Evolutionary conservation across 768 basidiomycete species (phyloP).

Genomic region (Cubamyces sp.): DNA sequence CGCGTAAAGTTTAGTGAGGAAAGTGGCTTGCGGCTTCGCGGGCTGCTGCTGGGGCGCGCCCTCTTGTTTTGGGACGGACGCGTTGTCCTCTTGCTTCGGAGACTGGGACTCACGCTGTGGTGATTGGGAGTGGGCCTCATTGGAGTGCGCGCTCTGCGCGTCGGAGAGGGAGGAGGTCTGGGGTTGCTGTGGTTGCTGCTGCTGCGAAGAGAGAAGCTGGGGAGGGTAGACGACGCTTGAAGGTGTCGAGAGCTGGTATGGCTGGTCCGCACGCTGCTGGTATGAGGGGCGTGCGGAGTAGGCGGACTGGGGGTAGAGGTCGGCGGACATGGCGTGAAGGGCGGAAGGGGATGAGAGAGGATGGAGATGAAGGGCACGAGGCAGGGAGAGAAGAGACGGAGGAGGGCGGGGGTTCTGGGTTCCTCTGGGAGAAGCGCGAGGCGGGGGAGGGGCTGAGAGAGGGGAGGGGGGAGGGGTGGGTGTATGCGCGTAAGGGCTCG

Average conservation of each 20-base stretch:
- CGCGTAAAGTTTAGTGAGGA: slow-evolving; percentile 96
- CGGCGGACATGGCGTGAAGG: slow-evolving; percentile 40
- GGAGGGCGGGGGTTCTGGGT: slow-evolving; percentile 24
- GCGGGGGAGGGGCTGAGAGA: slow-evolving; percentile 3
- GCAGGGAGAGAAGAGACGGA: slow-evolving; percentile 14
- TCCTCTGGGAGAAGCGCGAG: slow-evolving; percentile 14
- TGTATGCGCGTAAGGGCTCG: too few relatives aligned
- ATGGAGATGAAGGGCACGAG: slow-evolving; percentile 26
- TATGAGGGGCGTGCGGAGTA: slow-evolving; percentile 44
- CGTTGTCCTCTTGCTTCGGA: slow-evolving; percentile 44
- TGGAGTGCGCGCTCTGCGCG: slow-evolving; percentile 26
- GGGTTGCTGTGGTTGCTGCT: slow-evolving; percentile 1
- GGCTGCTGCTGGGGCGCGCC: slow-evolving; percentile 49
- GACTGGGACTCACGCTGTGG: slow-evolving; percentile 32
- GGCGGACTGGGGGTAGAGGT: slow-evolving; percentile 48
- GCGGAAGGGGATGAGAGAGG: slow-evolving; percentile 14
- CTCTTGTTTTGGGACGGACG: slow-evolving; percentile 37
- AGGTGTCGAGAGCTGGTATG: slow-evolving; percentile 30
- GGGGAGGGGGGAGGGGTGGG: slow-evolving; percentile 22
- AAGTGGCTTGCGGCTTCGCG: slow-evolving; percentile 87
- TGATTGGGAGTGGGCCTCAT: slow-evolving; percentile 27
- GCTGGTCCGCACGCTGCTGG: slow-evolving; percentile 38
- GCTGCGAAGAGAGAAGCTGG: slow-evolving; percentile 30
- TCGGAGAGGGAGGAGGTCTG: slow-evolving; percentile 21
- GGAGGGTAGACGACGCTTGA: slow-evolving; percentile 34